These are phyloP conservation scores for Liriodendron chinense DNA, from an alignment of 164 flowering plant species.

Conservation along the genomic window DNA sequence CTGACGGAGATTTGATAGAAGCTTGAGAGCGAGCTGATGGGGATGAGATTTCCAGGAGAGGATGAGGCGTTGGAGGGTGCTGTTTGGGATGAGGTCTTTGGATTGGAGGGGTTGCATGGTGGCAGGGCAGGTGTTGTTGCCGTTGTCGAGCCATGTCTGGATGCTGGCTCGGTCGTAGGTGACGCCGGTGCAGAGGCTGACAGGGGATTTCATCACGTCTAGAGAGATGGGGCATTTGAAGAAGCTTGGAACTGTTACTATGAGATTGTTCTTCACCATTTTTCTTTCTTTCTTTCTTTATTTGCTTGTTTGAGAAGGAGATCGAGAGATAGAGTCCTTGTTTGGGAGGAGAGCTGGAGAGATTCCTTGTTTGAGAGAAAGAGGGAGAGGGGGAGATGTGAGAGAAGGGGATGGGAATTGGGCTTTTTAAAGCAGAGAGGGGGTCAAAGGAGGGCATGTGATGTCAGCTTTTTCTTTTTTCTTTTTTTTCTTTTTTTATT, in stretches of 20 bases:
- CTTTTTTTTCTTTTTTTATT: too few species aligned
- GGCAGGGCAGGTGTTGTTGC: slow-evolving; percentile 94
- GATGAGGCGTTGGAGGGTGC: slow-evolving; percentile 73
- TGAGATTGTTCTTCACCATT: slow-evolving; percentile 48
- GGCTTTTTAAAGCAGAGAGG: background rate
- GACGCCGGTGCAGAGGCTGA: slow-evolving; percentile 81
- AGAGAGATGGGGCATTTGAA: slow-evolving; percentile 92
- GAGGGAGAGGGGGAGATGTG: background rate
- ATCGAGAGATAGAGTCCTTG: background rate
- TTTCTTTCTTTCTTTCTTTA: background rate
- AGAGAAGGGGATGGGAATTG: background rate
- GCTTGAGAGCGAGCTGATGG: background rate
- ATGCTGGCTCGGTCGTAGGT: slow-evolving; percentile 92
- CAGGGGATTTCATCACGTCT: slow-evolving; percentile 92
- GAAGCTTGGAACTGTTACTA: slow-evolving; percentile 62
- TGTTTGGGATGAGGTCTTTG: slow-evolving; percentile 76
- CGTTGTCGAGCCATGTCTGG: slow-evolving; percentile 83
- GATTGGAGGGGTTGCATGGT: slow-evolving; percentile 80
- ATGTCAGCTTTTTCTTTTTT: background rate
- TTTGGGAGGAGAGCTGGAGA: background rate
- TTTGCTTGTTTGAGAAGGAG: background rate
- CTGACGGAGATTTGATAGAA: background rate
- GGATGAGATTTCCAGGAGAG: slow-evolving; percentile 60
- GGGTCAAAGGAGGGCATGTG: background rate
- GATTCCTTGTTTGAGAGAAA: background rate